Percentiles rank a stretch among this genome's conserved stretches.
Conservation (phyloP, 163 green algal species). For the Picocystis sp. region DNA sequence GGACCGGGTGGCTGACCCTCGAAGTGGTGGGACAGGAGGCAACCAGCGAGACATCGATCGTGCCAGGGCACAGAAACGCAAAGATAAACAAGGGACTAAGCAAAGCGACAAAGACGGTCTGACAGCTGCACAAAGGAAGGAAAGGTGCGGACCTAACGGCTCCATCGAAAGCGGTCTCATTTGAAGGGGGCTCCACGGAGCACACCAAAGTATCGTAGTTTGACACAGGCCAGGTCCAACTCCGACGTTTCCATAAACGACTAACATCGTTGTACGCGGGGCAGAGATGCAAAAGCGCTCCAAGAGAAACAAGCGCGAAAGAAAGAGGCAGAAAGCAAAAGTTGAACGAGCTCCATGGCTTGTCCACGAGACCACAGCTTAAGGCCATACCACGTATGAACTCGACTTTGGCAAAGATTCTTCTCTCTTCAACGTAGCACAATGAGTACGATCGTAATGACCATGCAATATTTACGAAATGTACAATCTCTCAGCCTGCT, state of each 20-base stretch:
- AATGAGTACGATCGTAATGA: background rate
- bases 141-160: background rate
- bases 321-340: slow-evolving; percentile 5
- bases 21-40: background rate
- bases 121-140: background rate
- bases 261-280: no score
- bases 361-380: background rate
- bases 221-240: no score
- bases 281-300: slow-evolving; percentile 1
- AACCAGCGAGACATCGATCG: slow-evolving; percentile 1
- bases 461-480: background rate
- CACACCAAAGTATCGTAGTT: no score
- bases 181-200: no score
- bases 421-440: background rate
- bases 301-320: slow-evolving; percentile 3
- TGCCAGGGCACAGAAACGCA: slow-evolving; percentile 2
- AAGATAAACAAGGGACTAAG: background rate
- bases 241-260: no score
- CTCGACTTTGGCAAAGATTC: background rate
- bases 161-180: no score
- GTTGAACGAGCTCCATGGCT: background rate
- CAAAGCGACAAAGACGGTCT: slow-evolving; percentile 3
- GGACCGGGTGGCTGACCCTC: no score
- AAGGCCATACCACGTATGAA: background rate
- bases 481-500: background rate